These are phyloP conservation scores for Botryotinia calthae DNA, from an alignment of 2,329 filamentous ascomycete species.

Conservation along the genomic window DNA sequence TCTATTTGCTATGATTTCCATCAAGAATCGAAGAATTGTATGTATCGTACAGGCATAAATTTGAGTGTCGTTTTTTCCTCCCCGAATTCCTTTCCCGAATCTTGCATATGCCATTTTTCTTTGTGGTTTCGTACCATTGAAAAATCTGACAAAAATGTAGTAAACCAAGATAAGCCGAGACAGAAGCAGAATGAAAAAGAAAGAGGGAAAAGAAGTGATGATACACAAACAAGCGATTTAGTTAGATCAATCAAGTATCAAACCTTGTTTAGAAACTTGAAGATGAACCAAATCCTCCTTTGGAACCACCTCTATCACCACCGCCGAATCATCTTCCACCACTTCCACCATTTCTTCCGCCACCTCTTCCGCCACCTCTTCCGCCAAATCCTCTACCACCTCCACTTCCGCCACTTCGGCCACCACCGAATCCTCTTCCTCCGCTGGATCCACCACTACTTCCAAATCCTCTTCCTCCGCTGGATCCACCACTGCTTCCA, in stretches of 20 bases:
- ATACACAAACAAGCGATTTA: constrained; percentile 10
- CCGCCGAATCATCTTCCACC: constrained; percentile 15
- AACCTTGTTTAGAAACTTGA: constrained; percentile 6
- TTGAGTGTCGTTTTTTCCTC: not conserved
- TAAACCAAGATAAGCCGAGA: not conserved
- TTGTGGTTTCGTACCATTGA: not conserved
- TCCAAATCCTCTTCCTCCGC: constrained; percentile 20
- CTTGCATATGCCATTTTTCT: not conserved
- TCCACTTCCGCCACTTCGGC: constrained; percentile 10
- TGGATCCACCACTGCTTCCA: constrained; percentile 18
- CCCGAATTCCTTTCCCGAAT: not conserved
- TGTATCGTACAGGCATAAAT: constrained; percentile 3
- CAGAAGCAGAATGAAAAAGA: too few species aligned
- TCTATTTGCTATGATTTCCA: not conserved
- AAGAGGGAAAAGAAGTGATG: constrained; percentile 3
- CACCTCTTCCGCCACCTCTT: constrained; percentile 22
- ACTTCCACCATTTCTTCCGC: constrained; percentile 22
- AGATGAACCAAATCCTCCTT: constrained; percentile 2
- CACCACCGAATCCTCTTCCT: constrained; percentile 14
- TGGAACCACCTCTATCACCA: constrained; percentile 17
- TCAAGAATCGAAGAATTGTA: not conserved
- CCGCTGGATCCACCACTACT: constrained; percentile 1
- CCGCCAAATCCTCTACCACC: constrained; percentile 24
- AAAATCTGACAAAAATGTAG: not conserved
- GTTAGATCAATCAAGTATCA: not conserved